phyloP scores from a whole-genome alignment of 2,329 filamentous ascomycete genomes.

The Blastomyces emzantsi region DNA sequence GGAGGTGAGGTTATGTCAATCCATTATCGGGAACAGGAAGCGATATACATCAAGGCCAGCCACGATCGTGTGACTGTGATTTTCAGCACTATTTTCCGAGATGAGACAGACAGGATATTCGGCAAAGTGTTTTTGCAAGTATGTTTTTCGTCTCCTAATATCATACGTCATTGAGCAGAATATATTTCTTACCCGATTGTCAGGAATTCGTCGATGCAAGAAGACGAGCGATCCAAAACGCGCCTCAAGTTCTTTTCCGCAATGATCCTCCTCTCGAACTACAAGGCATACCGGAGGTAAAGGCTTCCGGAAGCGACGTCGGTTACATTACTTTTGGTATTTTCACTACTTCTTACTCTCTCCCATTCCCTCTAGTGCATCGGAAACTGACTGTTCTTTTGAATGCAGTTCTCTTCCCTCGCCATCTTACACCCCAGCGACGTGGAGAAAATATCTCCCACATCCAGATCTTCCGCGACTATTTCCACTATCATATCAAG shows the following conservation, averaged over 20 bases:
- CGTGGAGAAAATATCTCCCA: slow-evolving; percentile 95
- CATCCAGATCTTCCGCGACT: slow-evolving; percentile 99
- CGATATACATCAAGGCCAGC: slow-evolving; percentile 96
- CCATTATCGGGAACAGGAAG: slow-evolving; percentile 97
- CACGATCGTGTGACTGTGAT: slow-evolving; percentile 98
- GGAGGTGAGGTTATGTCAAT: slow-evolving; percentile 92
- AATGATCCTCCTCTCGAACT: slow-evolving; percentile 91
- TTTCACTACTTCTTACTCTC: slow-evolving; percentile 18
- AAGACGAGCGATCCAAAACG: slow-evolving; percentile 88
- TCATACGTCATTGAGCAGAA: neutral
- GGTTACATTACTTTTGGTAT: slow-evolving; percentile 97
- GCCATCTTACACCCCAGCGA: slow-evolving; percentile 82
- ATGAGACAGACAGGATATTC: slow-evolving; percentile 95
- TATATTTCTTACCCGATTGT: neutral
- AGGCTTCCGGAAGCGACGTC: slow-evolving; percentile 67
- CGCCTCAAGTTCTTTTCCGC: slow-evolving; percentile 91
- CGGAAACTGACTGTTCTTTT: slow-evolving; percentile 11
- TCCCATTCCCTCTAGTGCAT: neutral
- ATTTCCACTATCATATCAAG: slow-evolving; percentile 99
- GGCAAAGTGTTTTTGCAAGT: slow-evolving; percentile 93
- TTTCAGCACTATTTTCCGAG: slow-evolving; percentile 95
- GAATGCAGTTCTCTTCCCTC: slow-evolving; percentile 74
- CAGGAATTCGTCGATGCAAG: slow-evolving; percentile 92
- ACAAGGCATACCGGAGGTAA: slow-evolving; percentile 75
- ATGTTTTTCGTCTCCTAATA: slow-evolving; percentile 8